phyloP scores from a whole-genome alignment of 2,329 filamentous ascomycete genomes.

The Xylariales sp. region DNA sequence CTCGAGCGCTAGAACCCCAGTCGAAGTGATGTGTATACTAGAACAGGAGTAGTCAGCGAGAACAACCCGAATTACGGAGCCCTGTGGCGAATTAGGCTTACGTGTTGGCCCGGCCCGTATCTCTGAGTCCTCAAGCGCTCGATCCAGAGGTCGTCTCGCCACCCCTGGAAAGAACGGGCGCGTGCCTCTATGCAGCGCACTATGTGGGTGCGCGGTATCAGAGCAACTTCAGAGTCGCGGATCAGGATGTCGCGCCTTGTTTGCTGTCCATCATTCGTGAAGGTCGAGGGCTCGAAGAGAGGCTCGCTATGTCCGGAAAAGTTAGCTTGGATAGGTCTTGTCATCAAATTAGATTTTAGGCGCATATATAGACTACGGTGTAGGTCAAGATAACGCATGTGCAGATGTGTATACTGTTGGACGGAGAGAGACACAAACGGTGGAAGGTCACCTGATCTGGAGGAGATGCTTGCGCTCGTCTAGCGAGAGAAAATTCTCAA shows the following conservation, averaged over 20 bases:
- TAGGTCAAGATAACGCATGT: background rate
- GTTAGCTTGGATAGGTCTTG: constrained; percentile 12
- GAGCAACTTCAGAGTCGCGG: constrained; percentile 64
- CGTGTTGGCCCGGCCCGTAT: constrained; percentile 59
- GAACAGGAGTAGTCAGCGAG: constrained; percentile 1
- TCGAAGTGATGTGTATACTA: constrained; percentile 65
- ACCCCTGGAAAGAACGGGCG: constrained; percentile 58
- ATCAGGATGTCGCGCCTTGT: constrained; percentile 57
- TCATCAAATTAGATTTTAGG: background rate
- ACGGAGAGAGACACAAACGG: background rate
- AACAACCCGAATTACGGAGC: background rate
- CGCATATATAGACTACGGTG: background rate
- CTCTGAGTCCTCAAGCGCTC: constrained; percentile 65
- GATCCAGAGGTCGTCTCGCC: constrained; percentile 64
- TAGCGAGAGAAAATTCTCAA: constrained; percentile 62
- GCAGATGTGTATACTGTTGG: background rate
- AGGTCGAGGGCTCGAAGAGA: constrained; percentile 62
- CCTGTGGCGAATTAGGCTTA: constrained; percentile 15
- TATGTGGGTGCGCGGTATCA: constrained; percentile 59
- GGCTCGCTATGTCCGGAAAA: constrained; percentile 53
- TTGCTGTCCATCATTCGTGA: constrained; percentile 60
- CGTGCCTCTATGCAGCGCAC: constrained; percentile 47
- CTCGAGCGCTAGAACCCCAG: constrained; percentile 64
- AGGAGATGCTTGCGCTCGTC: constrained; percentile 61
- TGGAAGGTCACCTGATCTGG: constrained; percentile 59